Percentiles rank a stretch among this genome's conserved stretches.
Evolutionary conservation across 768 basidiomycete genomes (phyloP).

Genomic region (Cystoderma amianthinum): DNA sequence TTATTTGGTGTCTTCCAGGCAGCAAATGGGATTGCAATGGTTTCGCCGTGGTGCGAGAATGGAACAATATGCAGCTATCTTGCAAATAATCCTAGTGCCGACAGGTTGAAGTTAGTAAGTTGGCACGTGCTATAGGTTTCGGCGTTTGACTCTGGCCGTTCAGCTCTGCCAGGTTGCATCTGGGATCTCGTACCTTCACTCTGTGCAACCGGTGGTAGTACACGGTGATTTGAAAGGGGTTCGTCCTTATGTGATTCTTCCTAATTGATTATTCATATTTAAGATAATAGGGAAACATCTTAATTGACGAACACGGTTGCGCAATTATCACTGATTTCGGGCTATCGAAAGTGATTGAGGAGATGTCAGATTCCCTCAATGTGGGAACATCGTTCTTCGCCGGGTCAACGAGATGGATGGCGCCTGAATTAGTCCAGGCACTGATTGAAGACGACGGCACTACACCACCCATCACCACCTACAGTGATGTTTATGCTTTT

Average conservation of each 20-base stretch:
- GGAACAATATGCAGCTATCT: conserved; percentile 49
- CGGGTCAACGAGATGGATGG: conserved; percentile 48
- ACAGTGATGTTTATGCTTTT: conserved; percentile 56
- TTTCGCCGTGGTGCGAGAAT: conserved; percentile 59
- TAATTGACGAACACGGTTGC: conserved; percentile 42
- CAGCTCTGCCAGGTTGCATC: conserved; percentile 53
- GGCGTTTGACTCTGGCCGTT: conserved; percentile 1
- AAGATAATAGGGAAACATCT: conserved; percentile 43
- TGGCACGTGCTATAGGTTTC: not conserved
- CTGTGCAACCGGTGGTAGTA: conserved; percentile 44
- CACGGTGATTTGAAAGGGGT: conserved; percentile 63
- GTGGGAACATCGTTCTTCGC: conserved; percentile 35
- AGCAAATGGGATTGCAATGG: conserved; percentile 49
- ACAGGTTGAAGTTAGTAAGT: conserved; percentile 43
- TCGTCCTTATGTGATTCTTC: conserved; percentile 9
- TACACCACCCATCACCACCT: conserved; percentile 37
- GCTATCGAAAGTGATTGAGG: conserved; percentile 49
- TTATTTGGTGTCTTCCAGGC: conserved; percentile 49
- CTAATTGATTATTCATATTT: not conserved
- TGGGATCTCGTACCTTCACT: conserved; percentile 52
- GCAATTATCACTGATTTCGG: conserved; percentile 61
- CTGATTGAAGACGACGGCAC: conserved; percentile 39
- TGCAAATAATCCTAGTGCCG: conserved; percentile 28
- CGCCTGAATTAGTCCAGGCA: conserved; percentile 47
- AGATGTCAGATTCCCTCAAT: conserved; percentile 32